Conservation (phyloP, 305 asterid species). For the Rubia tinctorum region DNA sequence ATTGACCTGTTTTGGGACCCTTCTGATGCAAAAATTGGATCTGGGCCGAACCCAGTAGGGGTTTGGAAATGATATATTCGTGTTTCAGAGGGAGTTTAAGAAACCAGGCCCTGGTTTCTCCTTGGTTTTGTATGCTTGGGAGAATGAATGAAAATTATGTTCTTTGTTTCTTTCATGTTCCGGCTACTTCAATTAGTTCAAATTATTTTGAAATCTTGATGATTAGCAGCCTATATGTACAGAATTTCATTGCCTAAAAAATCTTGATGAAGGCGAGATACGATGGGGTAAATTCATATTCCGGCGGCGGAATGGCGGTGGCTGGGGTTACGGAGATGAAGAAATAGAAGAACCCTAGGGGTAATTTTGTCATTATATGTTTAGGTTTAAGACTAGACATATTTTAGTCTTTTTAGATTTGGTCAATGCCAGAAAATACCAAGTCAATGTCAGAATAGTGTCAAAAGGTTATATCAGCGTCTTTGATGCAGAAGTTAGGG, state of each 20-base stretch:
- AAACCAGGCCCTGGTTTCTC: conserved; percentile 64
- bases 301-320: no score
- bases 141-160: conserved; percentile 43
- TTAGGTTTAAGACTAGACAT: no score
- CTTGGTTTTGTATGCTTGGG: conserved; percentile 77
- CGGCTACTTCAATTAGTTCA: conserved; percentile 15
- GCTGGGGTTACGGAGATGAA: no score
- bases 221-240: background rate
- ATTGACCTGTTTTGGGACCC: conserved; percentile 81
- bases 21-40: conserved; percentile 65
- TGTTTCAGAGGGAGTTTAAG: conserved; percentile 61
- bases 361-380: no score
- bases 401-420: no score
- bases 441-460: no score
- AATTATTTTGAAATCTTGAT: conserved; percentile 19
- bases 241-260: background rate
- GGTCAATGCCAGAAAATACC: no score
- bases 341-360: no score
- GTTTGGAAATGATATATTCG: conserved; percentile 69
- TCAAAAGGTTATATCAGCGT: no score
- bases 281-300: no score
- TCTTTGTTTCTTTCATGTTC: conserved; percentile 19
- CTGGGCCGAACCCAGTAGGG: conserved; percentile 82
- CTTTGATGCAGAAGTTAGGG: no score
- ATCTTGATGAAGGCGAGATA: no score